Conservation (phyloP, 371 early-diverging fungal genomes). For the Choanephora cucurbitarum region DNA sequence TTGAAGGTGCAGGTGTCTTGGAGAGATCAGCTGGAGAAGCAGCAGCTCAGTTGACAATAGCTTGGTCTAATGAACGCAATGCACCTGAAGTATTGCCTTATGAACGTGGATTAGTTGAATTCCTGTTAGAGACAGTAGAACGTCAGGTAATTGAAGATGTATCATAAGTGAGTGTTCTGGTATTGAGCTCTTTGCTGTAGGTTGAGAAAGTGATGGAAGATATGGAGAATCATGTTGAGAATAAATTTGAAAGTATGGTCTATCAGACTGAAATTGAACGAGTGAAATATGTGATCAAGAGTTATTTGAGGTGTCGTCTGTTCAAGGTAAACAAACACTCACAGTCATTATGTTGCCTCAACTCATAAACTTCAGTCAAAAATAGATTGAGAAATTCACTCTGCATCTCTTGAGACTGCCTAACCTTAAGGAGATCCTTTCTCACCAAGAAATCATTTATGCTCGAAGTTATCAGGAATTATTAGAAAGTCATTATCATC, state of each 20-base stretch:
- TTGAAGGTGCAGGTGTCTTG: slow-evolving; percentile 9
- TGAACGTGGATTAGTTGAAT: slow-evolving; percentile 54
- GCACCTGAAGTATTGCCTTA: slow-evolving; percentile 77
- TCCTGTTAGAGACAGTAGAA: slow-evolving; percentile 63
- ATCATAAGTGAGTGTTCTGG: too few relatives aligned
- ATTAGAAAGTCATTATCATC: slow-evolving; percentile 45
- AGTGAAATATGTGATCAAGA: slow-evolving; percentile 74
- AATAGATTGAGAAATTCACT: slow-evolving; percentile 55
- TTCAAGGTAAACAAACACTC: slow-evolving; percentile 50
- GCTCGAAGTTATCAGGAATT: slow-evolving; percentile 52
- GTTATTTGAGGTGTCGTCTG: slow-evolving; percentile 73
- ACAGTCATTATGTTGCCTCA: neutral
- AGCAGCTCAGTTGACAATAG: slow-evolving; percentile 41
- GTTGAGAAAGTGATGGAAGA: slow-evolving; percentile 20
- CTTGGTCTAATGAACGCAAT: slow-evolving; percentile 81
- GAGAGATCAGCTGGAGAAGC: neutral
- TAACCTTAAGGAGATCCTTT: slow-evolving; percentile 38
- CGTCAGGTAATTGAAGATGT: slow-evolving; percentile 51
- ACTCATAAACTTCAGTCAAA: too few relatives aligned
- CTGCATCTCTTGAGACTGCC: slow-evolving; percentile 40
- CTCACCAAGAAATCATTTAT: slow-evolving; percentile 50
- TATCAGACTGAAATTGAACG: slow-evolving; percentile 84
- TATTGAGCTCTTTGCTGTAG: too few relatives aligned
- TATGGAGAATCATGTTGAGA: slow-evolving; percentile 19
- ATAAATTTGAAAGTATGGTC: slow-evolving; percentile 60